These are phyloP conservation scores for Aureobasidium sp. DNA, from an alignment of 2,329 filamentous ascomycete genomes.

Conservation along the genomic window DNA sequence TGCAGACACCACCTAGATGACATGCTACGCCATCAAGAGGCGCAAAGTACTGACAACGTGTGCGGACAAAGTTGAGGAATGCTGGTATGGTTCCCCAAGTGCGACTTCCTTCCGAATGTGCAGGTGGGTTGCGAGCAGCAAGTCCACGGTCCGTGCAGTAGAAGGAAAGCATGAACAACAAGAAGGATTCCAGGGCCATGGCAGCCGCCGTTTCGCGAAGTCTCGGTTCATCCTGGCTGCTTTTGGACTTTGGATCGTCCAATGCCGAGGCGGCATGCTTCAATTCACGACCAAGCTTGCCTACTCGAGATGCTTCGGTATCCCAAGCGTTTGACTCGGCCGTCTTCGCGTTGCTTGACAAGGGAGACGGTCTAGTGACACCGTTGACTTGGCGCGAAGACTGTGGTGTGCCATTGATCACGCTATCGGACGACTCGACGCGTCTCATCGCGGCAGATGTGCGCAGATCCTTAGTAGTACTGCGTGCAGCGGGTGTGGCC, in stretches of 20 bases:
- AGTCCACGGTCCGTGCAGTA: constrained; percentile 22
- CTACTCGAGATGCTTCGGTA: constrained; percentile 31
- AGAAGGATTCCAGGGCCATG: constrained; percentile 36
- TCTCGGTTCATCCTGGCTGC: constrained; percentile 17
- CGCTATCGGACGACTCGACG: constrained; percentile 13
- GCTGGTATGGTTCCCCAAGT: constrained; percentile 22
- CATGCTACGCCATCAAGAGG: constrained; percentile 34
- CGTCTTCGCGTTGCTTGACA: constrained; percentile 19
- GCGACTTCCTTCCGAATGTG: constrained; percentile 13
- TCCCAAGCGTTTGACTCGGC: constrained; percentile 29
- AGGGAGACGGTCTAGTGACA: constrained; percentile 16
- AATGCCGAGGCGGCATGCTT: constrained; percentile 33
- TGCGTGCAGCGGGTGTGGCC: constrained; percentile 18
- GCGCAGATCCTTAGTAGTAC: constrained; percentile 20
- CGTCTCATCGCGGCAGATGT: constrained; percentile 16
- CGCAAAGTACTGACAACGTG: constrained; percentile 18
- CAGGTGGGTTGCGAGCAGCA: constrained; percentile 18
- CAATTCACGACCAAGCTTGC: constrained; percentile 34
- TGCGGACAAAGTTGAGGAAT: constrained; percentile 22
- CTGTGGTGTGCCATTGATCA: constrained; percentile 7
- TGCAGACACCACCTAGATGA: constrained; percentile 33
- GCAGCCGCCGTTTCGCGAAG: constrained; percentile 29
- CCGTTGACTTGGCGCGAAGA: constrained; percentile 11
- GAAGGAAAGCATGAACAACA: constrained; percentile 30
- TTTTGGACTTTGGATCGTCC: constrained; percentile 6